Base-by-base conservation (phyloP, 1,284 basidiomycete genomes). In the Malassezia globosa region DNA sequence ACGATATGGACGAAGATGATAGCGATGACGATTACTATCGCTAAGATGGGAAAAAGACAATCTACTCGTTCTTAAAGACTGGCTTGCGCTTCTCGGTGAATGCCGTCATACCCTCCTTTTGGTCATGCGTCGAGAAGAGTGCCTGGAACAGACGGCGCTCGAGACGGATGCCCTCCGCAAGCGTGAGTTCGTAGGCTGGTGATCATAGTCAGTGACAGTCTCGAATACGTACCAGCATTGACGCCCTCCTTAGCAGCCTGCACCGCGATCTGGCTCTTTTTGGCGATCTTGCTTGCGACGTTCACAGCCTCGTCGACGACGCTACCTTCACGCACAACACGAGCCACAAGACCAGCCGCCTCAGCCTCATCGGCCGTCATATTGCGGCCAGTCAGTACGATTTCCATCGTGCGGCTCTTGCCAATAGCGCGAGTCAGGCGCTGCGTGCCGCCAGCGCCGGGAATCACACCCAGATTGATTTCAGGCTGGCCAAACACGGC, bases 31-130 rank as follows among this genome's bases (percentile, higher is more conserved):
- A 52, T 29, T 52, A 52, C 43, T 51, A 51, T 22, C 48, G 48
- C 23, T 51, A 41, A 37, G 13, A 13, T 11, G 25, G 3, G 14
- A 21, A 11, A 21, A 7, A 23, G 8, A 18, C 18, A 13, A 13
- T 13, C 51, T 57, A 66, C 60, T 64, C 55, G 54, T 66, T 59
- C 51, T 55, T 62, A 31, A 66, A 66, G 31, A 25, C 48, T 26
- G 63, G 58, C 48, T 86, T 86, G 70, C 92, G 80, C 79, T 96
- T 97, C 74, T 95, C 87, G n/a, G 82, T 82, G 69, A 97, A 96
- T n/a, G 90, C 92, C 31, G 77, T 72, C 92, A 95, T 96, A 22
- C 90, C 87, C 75, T 96, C 89, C 78, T 96, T 96, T 76, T 96
- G 92, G 73, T 97, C 92, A 55, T 84, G 80, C 33, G 92, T 96